Base-by-base conservation (phyloP, 139 green algal species). In the Micromonas commoda region DNA sequence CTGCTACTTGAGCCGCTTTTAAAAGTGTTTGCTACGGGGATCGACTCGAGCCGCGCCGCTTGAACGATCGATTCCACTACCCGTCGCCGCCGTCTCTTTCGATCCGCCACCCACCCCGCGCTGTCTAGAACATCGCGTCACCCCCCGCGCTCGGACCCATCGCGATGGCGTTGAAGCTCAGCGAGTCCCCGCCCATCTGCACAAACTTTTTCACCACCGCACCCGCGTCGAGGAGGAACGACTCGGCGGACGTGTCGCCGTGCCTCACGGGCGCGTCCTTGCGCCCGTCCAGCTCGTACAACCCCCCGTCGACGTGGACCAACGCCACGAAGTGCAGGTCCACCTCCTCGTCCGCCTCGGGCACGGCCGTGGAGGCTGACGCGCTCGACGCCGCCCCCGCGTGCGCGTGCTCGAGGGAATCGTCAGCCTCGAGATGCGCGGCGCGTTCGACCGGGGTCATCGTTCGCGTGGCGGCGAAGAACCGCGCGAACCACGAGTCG, bases 301-400 rank as follows among this genome's bases (percentile, higher is more conserved):
- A 80, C 23, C 80, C 64, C 29, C 91, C 90, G 26, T 92, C 81
- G 13, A 68, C 52, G 3, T 90, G 33, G 6, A 97, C 89, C 51
- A 97, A 90, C 9, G 86, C 84, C 4, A 95, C 91, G 85, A 97
- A 97, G 86, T 97, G 93, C 26, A 96, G 82, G 75, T 94, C 71
- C 2, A 97, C 86, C 2, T 92, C 85, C 23, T 92, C 91, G 1
- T 94, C 88, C 0, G 84, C 65, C 0, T 71, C 21, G 0, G 91
- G 92, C 0, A 90, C 77, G 0, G 80, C 86, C 0, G 90, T 94
- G 71, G 86, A 81, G 9, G 92, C 93, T 66, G 84, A 80, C 57
- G 85, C 78, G 1, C 45, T 9, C 45, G 45, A 57, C 45, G 45
- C 45, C 52, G 52, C 52, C 21, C 20, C 45, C 45, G 9, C 45